Conservation (phyloP, 805 yeast genomes). For the Jamesozyma lodderae region DNA sequence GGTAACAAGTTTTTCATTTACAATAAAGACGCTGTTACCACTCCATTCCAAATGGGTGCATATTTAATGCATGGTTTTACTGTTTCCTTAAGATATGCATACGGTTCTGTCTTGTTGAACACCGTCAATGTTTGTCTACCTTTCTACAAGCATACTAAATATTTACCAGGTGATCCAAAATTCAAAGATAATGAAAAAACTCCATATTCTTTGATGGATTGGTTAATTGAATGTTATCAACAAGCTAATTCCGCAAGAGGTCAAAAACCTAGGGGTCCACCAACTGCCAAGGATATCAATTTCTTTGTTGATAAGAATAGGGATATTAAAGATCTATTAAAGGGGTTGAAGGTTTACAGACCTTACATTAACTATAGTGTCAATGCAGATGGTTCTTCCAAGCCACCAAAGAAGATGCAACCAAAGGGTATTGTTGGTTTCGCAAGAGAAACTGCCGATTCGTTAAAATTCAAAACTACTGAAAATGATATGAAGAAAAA, state of each 20-base stretch:
- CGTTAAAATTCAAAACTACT: conserved; percentile 10
- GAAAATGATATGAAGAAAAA: conserved; percentile 10
- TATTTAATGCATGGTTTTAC: conserved; percentile 18
- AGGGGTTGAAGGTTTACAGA: conserved; percentile 17
- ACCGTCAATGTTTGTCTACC: conserved; percentile 14
- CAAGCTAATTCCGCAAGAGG: conserved; percentile 5
- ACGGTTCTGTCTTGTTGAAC: conserved; percentile 16
- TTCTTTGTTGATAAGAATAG: conserved; percentile 12
- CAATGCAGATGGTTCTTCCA: conserved; percentile 16
- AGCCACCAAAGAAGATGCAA: conserved; percentile 12
- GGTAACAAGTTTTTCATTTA: conserved; percentile 19
- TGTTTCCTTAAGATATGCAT: conserved; percentile 13
- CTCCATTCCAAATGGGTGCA: conserved; percentile 16
- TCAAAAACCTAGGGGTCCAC: background rate
- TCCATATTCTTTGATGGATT: conserved; percentile 14
- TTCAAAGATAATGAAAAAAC: conserved; percentile 12
- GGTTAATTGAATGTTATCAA: conserved; percentile 17
- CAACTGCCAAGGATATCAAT: conserved; percentile 13
- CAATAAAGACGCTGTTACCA: conserved; percentile 8
- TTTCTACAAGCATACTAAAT: conserved; percentile 17
- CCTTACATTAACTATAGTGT: conserved; percentile 18
- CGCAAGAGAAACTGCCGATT: conserved; percentile 17
- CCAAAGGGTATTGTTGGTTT: conserved; percentile 14
- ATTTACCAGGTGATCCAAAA: conserved; percentile 17
- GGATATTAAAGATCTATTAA: conserved; percentile 11